Evolutionary conservation across 306 rosid species (phyloP), one percentile per base, ranked within the genome.

Genomic region (Argentina anserina): DNA sequence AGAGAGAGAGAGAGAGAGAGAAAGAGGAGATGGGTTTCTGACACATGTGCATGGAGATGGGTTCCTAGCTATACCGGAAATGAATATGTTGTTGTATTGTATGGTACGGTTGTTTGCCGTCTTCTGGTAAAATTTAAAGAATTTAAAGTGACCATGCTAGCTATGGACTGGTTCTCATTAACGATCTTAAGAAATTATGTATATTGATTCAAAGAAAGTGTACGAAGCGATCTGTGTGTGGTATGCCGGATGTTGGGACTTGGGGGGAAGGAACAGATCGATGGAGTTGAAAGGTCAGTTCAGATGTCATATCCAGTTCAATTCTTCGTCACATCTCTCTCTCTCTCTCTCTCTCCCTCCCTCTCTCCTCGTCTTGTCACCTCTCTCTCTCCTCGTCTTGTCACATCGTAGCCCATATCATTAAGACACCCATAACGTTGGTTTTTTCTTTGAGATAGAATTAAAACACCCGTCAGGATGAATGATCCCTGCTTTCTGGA

Each of bases 101-200:
- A 15, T 1, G 68, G 86, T 79, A 79, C 76, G 77, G 81, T 39
- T 36, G 36, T 33, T 25, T 47, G 81, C 87, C 80, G 87, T 77
- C 77, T 83, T 80, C 26, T 58, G 39, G 66, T 53, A 56, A 65
- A 75, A 72, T 49, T 28, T 18, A 67, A 46, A 67, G n/a, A n/a
- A n/a, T n/a, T n/a, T n/a, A n/a, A 67, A 20, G 72, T 18, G 2
- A 28, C 62, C 17, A 29, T 58, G 14, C 14, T 4, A 10, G 15
- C 13, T 5, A 33, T 33, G 4, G 36, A 33, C 18, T 26, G n/a
- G 3, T 5, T 11, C 29, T 25, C 7, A 12, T 55, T 34, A 55
- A 2, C 18, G 31, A 58, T 3, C 56, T 50, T 26, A n/a, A 50
- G 21, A 47, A 47, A 17, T 17, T 7, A 8, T 7, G n/a, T 7